Conservation (phyloP, 2,329 filamentous ascomycete species). For the Talaromyces sp. region DNA sequence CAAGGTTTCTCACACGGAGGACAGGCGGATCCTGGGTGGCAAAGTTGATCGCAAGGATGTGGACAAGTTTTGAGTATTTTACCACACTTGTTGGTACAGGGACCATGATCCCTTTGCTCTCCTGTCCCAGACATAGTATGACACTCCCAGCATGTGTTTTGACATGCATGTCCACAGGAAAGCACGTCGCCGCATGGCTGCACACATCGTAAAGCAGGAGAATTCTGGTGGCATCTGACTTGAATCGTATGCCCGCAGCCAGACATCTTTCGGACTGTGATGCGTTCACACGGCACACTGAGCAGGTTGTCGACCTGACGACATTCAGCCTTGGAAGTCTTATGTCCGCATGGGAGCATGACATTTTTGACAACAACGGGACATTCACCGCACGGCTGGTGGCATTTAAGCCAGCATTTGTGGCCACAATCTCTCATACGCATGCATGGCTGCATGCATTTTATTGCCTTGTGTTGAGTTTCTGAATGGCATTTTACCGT, state of each 20-base stretch:
- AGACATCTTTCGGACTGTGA: background rate
- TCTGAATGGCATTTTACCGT: background rate
- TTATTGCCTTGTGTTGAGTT: background rate
- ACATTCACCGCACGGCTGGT: background rate
- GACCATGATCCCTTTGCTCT: background rate
- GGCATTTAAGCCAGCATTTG: background rate
- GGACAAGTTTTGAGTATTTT: background rate
- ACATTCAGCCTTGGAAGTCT: background rate
- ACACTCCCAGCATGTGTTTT: background rate
- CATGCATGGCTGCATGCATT: background rate
- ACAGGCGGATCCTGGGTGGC: conserved; percentile 7
- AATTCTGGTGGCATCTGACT: background rate
- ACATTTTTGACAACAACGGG: background rate
- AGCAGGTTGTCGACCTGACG: background rate
- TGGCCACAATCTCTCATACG: background rate
- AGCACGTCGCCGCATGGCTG: background rate
- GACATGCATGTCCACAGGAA: background rate
- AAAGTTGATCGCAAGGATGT: background rate
- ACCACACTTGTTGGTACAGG: background rate
- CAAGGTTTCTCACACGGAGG: conserved; percentile 6
- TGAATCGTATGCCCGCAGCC: background rate
- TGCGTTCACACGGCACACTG: background rate
- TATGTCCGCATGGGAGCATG: background rate
- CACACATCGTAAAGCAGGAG: background rate
- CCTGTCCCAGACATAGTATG: background rate